Percentiles rank a stretch among this genome's conserved stretches.
Conservation (phyloP, 306 rosid genomes). For the Ziziphus jujuba region DNA sequence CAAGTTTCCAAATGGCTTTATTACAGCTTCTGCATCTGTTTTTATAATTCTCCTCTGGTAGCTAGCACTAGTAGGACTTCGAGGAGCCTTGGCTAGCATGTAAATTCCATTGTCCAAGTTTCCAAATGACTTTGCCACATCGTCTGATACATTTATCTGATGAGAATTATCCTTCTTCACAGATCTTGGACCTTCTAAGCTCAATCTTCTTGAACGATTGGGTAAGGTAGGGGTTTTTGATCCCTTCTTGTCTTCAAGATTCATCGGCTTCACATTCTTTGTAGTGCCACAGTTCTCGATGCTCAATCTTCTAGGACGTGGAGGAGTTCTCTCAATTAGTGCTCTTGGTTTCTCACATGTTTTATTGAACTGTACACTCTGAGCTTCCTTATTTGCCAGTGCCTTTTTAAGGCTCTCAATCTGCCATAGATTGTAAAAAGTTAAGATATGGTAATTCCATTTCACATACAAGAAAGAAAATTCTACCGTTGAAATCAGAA, state of each 20-base stretch:
- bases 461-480: not conserved
- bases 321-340: slow-evolving; percentile 53
- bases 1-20: slow-evolving; percentile 41
- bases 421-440: slow-evolving; percentile 35
- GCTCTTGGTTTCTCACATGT: slow-evolving; percentile 41
- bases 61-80: slow-evolving; percentile 51
- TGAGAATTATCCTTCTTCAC: slow-evolving; percentile 48
- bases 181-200: slow-evolving; percentile 75
- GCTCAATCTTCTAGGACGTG: slow-evolving; percentile 64
- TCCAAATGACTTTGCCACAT: slow-evolving; percentile 37
- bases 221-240: slow-evolving; percentile 47
- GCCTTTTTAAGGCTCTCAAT: slow-evolving; percentile 77
- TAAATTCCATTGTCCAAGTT: slow-evolving; percentile 36
- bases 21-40: slow-evolving; percentile 38
- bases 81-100: slow-evolving; percentile 46
- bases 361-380: slow-evolving; percentile 32
- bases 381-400: slow-evolving; percentile 62
- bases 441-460: slow-evolving; percentile 13
- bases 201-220: slow-evolving; percentile 61
- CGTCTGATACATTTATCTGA: slow-evolving; percentile 35
- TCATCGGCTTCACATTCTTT: slow-evolving; percentile 43
- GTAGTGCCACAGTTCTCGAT: slow-evolving; percentile 59
- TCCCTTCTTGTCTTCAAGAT: slow-evolving; percentile 43
- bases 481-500: no score
- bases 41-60: slow-evolving; percentile 46